Evolutionary conservation across 148 eudicot genomes (phyloP).

Genomic region (Fallopia convolvulus): DNA sequence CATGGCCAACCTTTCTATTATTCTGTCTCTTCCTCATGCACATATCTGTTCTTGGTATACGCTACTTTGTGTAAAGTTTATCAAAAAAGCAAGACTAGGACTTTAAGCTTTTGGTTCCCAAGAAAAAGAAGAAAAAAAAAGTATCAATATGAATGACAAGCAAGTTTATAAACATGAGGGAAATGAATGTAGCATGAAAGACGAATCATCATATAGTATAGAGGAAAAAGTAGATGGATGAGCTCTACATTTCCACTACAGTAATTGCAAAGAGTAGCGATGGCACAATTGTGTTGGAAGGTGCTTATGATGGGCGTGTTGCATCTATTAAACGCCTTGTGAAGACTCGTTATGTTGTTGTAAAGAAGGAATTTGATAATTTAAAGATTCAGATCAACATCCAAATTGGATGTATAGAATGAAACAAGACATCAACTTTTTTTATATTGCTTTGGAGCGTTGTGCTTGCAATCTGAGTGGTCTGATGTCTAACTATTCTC

Average conservation of each 20-base stretch:
- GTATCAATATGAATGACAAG: background rate
- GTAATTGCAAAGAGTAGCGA: constrained; percentile 95
- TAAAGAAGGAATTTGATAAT: constrained; percentile 77
- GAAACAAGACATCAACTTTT: no score
- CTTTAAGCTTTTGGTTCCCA: constrained; percentile 28
- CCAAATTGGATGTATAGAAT: constrained; percentile 47
- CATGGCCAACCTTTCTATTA: background rate
- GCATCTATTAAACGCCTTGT: constrained; percentile 93
- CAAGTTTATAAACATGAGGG: background rate
- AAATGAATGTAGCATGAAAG: constrained; percentile 7
- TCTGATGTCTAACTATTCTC: constrained; percentile 24
- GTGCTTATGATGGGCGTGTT: constrained; percentile 70
- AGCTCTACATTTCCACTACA: constrained; percentile 46
- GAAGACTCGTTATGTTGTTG: constrained; percentile 78
- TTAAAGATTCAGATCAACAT: constrained; percentile 82
- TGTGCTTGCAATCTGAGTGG: constrained; percentile 78
- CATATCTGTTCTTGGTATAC: constrained; percentile 20
- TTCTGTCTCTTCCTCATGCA: constrained; percentile 10
- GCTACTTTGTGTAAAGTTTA: constrained; percentile 5
- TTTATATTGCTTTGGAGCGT: constrained; percentile 72
- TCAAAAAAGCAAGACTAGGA: constrained; percentile 16
- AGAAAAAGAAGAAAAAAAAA: constrained; percentile 1
- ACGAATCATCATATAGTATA: constrained; percentile 1
- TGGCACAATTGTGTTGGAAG: constrained; percentile 89
- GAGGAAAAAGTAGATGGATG: constrained; percentile 63